Evolutionary conservation across 306 rosid genomes (phyloP).

Genomic region (Astragalus glycyphyllos): DNA sequence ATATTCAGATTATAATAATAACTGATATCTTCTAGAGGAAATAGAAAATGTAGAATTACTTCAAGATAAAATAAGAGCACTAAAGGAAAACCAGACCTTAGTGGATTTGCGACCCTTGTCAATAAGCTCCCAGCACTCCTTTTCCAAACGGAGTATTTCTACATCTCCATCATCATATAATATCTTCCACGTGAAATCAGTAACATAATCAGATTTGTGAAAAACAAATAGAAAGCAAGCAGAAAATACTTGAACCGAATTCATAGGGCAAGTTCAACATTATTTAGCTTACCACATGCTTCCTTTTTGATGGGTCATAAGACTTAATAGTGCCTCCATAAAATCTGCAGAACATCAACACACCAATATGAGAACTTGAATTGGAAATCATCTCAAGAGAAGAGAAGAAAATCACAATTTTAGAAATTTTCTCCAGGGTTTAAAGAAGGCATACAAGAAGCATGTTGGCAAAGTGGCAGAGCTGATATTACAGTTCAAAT

Average conservation of each 20-base stretch:
- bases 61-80: slow-evolving; percentile 36
- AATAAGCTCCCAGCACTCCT: slow-evolving; percentile 60
- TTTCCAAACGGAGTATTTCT: slow-evolving; percentile 59
- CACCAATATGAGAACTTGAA: slow-evolving; percentile 34
- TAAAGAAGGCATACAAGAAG: slow-evolving; percentile 26
- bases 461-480: slow-evolving; percentile 9
- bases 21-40: slow-evolving; percentile 35
- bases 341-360: slow-evolving; percentile 66
- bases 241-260: slow-evolving; percentile 17
- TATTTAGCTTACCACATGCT: slow-evolving; percentile 86
- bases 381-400: slow-evolving; percentile 3
- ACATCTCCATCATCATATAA: slow-evolving; percentile 65
- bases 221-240: slow-evolving; percentile 15
- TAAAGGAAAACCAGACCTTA: slow-evolving; percentile 52
- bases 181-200: slow-evolving; percentile 58
- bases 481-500: neutral
- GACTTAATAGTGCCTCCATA: slow-evolving; percentile 93
- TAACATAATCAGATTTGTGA: slow-evolving; percentile 41
- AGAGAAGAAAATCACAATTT: neutral
- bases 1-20: slow-evolving; percentile 44
- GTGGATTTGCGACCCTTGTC: slow-evolving; percentile 56
- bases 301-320: slow-evolving; percentile 71
- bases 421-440: slow-evolving; percentile 23
- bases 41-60: slow-evolving; percentile 31
- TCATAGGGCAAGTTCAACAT: slow-evolving; percentile 40